Conservation (phyloP, 2,329 filamentous ascomycete species). For the Triangularia setosa region DNA sequence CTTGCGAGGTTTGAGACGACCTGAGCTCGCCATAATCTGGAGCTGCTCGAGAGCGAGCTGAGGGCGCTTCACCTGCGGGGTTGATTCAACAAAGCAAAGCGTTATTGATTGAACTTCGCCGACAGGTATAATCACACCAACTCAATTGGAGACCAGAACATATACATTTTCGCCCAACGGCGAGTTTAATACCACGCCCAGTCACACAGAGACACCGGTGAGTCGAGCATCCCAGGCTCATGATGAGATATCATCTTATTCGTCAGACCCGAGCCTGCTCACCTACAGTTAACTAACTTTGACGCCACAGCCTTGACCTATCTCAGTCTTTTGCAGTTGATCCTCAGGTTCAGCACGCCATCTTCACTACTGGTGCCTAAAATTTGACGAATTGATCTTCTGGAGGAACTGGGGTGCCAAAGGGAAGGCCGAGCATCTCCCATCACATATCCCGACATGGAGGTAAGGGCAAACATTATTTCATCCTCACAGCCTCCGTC, state of each 20-base stretch:
- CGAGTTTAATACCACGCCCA: background rate
- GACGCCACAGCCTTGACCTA: background rate
- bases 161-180: background rate
- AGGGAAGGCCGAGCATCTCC: background rate
- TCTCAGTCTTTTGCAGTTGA: background rate
- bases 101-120: background rate
- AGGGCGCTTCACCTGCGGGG: background rate
- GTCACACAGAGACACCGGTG: background rate
- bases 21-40: background rate
- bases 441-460: conserved; percentile 10
- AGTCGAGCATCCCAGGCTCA: background rate
- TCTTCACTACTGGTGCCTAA: background rate
- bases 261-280: background rate
- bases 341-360: background rate
- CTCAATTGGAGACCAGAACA: background rate
- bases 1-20: background rate
- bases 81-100: background rate
- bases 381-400: background rate
- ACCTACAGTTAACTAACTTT: background rate
- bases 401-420: background rate
- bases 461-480: conserved; percentile 4
- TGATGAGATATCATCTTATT: background rate
- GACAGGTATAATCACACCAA: background rate
- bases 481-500: background rate
- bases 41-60: background rate